Conservation (phyloP, 352 stramenopile genomes). For the Phytophthora cactorum region DNA sequence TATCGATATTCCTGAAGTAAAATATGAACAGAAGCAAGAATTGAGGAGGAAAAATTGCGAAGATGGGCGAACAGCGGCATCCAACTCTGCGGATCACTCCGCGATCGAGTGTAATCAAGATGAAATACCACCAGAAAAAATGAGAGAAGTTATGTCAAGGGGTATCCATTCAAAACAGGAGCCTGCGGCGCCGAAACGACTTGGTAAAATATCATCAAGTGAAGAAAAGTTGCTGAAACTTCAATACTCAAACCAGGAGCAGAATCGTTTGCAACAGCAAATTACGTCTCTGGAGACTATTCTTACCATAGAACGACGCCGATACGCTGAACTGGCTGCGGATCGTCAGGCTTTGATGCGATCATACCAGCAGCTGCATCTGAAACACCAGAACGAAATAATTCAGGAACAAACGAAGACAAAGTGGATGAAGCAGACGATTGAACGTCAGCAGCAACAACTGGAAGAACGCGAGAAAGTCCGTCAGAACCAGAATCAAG, state of each 20-base stretch:
- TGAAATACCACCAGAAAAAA: constrained; percentile 3
- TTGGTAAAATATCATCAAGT: constrained; percentile 11
- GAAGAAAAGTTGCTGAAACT: constrained; percentile 27
- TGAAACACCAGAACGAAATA: constrained; percentile 52
- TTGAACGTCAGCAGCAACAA: constrained; percentile 46
- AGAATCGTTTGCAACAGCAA: constrained; percentile 28
- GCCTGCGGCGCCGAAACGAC: constrained; percentile 13
- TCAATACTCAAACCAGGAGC: constrained; percentile 36
- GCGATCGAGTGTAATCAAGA: constrained; percentile 10
- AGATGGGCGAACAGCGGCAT: constrained; percentile 16
- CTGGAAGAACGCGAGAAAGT: constrained; percentile 44
- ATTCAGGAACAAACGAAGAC: constrained; percentile 50
- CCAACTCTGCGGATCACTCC: neutral
- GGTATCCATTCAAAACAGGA: neutral
- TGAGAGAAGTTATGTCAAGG: neutral
- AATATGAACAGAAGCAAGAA: constrained; percentile 22
- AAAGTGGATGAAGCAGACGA: constrained; percentile 47
- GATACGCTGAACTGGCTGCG: constrained; percentile 33
- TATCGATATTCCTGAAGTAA: constrained; percentile 2
- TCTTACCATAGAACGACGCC: constrained; percentile 37
- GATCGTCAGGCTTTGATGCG: constrained; percentile 40
- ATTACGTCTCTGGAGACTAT: constrained; percentile 30
- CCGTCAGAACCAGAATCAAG: constrained; percentile 44
- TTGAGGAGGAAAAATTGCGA: constrained; percentile 38
- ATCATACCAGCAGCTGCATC: constrained; percentile 46